Conservation (phyloP, 371 early-diverging fungal genomes). For the Circinella minor region DNA sequence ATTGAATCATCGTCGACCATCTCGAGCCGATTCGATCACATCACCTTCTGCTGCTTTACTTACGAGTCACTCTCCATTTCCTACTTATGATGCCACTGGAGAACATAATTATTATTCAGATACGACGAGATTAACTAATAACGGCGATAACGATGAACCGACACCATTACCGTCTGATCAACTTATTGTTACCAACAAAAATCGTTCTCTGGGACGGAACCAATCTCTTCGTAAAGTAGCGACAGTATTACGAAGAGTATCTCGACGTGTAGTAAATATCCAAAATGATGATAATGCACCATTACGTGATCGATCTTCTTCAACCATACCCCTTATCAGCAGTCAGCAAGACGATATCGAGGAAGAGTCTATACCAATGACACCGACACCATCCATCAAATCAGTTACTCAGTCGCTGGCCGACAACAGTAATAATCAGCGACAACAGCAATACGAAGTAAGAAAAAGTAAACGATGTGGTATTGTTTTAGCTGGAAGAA, state of each 20-base stretch:
- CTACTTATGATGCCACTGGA: constrained; percentile 5
- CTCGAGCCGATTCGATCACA: constrained; percentile 18
- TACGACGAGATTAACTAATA: constrained; percentile 42
- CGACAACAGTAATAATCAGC: not conserved
- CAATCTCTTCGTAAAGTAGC: constrained; percentile 31
- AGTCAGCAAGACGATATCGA: not conserved
- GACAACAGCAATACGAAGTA: not conserved
- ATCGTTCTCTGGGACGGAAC: constrained; percentile 17
- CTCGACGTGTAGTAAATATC: constrained; percentile 37
- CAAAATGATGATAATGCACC: constrained; percentile 26
- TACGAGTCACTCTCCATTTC: not conserved
- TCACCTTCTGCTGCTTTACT: not conserved
- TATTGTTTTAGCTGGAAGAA: constrained; percentile 31
- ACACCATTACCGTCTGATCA: constrained; percentile 3
- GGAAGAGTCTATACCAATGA: constrained; percentile 34
- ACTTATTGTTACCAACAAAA: not conserved
- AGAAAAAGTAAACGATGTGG: not conserved
- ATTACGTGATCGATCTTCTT: constrained; percentile 12
- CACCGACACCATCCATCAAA: constrained; percentile 15
- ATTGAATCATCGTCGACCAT: constrained; percentile 8
- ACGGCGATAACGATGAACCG: constrained; percentile 24
- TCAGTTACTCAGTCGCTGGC: constrained; percentile 5
- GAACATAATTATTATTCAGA: constrained; percentile 45
- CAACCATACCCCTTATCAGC: constrained; percentile 9
- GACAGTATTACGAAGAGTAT: constrained; percentile 29